Evolutionary conservation across 768 basidiomycete species (phyloP).

Genomic region (Boletus bicolor): DNA sequence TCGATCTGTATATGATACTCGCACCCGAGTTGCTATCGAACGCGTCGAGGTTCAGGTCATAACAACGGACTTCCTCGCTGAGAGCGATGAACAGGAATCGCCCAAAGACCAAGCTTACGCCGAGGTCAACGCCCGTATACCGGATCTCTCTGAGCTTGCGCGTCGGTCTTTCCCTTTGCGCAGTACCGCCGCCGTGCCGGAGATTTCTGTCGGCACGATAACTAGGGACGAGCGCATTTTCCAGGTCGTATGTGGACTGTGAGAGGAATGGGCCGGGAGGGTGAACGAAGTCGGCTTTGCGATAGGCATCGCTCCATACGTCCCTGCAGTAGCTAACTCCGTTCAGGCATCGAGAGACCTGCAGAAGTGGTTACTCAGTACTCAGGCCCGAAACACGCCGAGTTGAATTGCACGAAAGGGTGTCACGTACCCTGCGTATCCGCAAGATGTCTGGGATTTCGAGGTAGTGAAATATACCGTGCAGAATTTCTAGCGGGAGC

Average conservation of each 20-base stretch:
- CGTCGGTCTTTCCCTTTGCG: not conserved
- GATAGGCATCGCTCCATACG: no score
- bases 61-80: conserved; percentile 12
- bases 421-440: conserved; percentile 12
- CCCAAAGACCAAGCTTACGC: conserved; percentile 13
- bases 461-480: conserved; percentile 11
- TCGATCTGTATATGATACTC: conserved; percentile 9
- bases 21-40: not conserved
- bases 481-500: conserved; percentile 8
- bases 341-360: conserved; percentile 5
- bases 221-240: conserved; percentile 11
- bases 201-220: conserved; percentile 11
- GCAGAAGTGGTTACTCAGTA: not conserved
- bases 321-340: not conserved
- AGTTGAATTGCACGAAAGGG: not conserved
- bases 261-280: conserved; percentile 18
- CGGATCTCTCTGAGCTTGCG: conserved; percentile 4
- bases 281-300: not conserved
- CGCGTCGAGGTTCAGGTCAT: conserved; percentile 3
- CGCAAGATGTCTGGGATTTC: conserved; percentile 15
- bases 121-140: not conserved
- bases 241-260: conserved; percentile 14
- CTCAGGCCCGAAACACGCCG: not conserved
- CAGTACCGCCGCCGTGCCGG: not conserved
- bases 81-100: conserved; percentile 16